These are phyloP conservation scores for Fusarium napiforme DNA, from an alignment of 2,329 filamentous ascomycete genomes.

Conservation along the genomic window DNA sequence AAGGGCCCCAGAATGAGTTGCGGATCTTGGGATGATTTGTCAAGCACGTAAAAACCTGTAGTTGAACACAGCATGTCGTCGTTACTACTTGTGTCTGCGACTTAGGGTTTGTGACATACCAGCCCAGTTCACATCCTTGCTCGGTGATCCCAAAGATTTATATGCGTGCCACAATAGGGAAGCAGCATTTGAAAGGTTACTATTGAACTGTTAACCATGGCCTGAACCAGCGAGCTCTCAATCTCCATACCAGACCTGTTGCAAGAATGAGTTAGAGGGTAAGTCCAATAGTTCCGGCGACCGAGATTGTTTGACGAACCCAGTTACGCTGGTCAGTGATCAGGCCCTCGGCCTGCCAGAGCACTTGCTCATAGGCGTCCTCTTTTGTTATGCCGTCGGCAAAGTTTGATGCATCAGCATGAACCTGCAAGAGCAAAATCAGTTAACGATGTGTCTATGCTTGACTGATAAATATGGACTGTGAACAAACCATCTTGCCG, in stretches of 20 bases:
- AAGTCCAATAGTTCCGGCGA: slow-evolving; percentile 21
- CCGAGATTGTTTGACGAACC: slow-evolving; percentile 61
- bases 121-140: slow-evolving; percentile 79
- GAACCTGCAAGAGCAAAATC: slow-evolving; percentile 62
- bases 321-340: slow-evolving; percentile 82
- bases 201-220: slow-evolving; percentile 48
- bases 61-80: slow-evolving; percentile 6
- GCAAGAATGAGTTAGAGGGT: slow-evolving; percentile 5
- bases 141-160: slow-evolving; percentile 75
- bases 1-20: slow-evolving; percentile 83
- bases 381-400: slow-evolving; percentile 72
- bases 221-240: not conserved
- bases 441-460: not conserved
- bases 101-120: slow-evolving; percentile 53
- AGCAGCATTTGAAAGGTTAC: slow-evolving; percentile 81
- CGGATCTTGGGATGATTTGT: slow-evolving; percentile 56
- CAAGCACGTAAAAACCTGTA: slow-evolving; percentile 78
- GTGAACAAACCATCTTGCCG: slow-evolving; percentile 30
- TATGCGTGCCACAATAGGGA: slow-evolving; percentile 84
- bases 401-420: slow-evolving; percentile 84
- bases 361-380: slow-evolving; percentile 78
- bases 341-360: slow-evolving; percentile 75
- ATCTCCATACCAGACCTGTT: slow-evolving; percentile 44
- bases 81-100: slow-evolving; percentile 8
- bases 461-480: not conserved